Percentiles rank a stretch among this genome's conserved stretches.
Conservation (phyloP, 108 stramenopile genomes). For the Nitzschia sp. region DNA sequence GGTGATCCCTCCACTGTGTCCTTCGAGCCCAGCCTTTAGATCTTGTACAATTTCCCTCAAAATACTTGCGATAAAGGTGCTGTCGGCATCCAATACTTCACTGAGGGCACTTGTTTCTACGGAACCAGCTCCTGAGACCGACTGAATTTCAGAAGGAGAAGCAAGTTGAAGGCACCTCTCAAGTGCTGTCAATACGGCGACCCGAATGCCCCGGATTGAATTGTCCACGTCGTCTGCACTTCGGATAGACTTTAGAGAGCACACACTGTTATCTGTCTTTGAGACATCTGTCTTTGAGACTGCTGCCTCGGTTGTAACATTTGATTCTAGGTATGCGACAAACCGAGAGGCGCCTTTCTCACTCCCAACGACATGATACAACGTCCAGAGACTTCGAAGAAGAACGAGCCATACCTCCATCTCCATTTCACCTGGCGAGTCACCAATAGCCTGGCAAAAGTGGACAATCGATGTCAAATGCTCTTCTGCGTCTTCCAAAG, state of each 20-base stretch:
- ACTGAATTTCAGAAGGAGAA: not conserved
- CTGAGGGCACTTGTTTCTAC: not conserved
- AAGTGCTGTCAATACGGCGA: slow-evolving; percentile 15
- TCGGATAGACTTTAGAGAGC: slow-evolving; percentile 15
- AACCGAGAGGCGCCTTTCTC: slow-evolving; percentile 22
- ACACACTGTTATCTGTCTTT: not conserved
- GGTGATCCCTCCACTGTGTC: slow-evolving; percentile 35
- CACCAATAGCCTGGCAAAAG: slow-evolving; percentile 16
- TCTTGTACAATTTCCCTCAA: slow-evolving; percentile 18
- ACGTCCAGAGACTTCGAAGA: slow-evolving; percentile 21
- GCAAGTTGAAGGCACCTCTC: slow-evolving; percentile 2
- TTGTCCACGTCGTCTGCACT: slow-evolving; percentile 23
- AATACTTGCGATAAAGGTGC: slow-evolving; percentile 7
- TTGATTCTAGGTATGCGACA: slow-evolving; percentile 21
- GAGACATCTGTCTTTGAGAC: not conserved
- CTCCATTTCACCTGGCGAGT: not conserved
- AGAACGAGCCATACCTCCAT: not conserved
- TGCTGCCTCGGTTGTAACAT: not conserved
- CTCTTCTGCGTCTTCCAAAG: slow-evolving; percentile 14
- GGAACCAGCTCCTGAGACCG: not conserved
- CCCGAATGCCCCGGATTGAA: slow-evolving; percentile 17
- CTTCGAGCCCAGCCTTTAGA: slow-evolving; percentile 26
- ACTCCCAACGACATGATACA: slow-evolving; percentile 27
- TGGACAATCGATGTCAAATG: slow-evolving; percentile 9
- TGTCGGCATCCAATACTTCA: not conserved